Evolutionary conservation across 805 yeast genomes (phyloP).

Genomic region (Sugiyamaella qingdaonensis): DNA sequence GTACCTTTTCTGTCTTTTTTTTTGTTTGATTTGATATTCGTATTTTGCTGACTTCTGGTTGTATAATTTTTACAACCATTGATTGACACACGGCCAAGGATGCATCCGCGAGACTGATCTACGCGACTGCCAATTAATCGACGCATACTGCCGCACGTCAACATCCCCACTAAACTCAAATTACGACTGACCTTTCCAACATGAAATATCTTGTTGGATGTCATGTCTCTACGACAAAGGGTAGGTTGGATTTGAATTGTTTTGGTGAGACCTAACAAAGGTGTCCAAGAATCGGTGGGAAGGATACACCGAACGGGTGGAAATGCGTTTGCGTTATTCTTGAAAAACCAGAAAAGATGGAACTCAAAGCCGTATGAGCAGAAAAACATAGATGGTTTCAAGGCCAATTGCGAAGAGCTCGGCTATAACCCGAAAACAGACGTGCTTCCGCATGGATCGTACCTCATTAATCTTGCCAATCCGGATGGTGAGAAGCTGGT

Average conservation of each 20-base stretch:
- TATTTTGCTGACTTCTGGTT: no score
- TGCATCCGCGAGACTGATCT: no score
- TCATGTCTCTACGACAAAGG: conserved; percentile 82
- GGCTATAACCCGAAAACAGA: conserved; percentile 68
- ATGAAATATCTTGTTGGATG: conserved; percentile 58
- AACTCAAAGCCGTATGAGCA: conserved; percentile 68
- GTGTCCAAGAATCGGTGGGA: conserved; percentile 61
- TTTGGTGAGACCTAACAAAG: conserved; percentile 10
- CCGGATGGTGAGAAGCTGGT: conserved; percentile 77
- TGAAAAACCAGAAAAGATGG: conserved; percentile 91
- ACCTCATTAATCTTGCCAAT: conserved; percentile 86
- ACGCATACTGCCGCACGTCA: no score
- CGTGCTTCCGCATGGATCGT: conserved; percentile 90
- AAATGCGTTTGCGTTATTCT: conserved; percentile 83
- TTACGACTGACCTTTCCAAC: background rate
- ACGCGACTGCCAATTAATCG: no score
- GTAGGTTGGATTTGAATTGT: conserved; percentile 30
- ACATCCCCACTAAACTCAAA: background rate
- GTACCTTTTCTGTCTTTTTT: no score
- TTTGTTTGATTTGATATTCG: no score
- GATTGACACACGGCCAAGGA: background rate
- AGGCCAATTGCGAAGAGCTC: conserved; percentile 53
- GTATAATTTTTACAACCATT: no score
- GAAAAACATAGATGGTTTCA: conserved; percentile 66
- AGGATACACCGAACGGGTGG: conserved; percentile 58